A percentile compares a stretch with the other conserved stretches of the same genome.
phyloP scores from a whole-genome alignment of 768 basidiomycete species.

The Collybia sordida region DNA sequence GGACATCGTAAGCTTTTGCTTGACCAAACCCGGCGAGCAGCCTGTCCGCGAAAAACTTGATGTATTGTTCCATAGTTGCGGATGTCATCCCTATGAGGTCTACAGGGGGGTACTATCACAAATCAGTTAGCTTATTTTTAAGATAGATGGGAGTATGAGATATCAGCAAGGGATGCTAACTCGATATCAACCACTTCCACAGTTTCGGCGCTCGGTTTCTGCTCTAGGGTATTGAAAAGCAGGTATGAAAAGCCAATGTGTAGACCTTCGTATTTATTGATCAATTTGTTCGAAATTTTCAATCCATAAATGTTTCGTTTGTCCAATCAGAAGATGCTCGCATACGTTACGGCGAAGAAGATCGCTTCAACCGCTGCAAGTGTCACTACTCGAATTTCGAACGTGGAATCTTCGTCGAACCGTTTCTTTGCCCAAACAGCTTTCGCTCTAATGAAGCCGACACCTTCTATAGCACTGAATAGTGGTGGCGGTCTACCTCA shows the following conservation, averaged over 20 bases:
- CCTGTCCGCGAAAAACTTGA: conserved; percentile 92
- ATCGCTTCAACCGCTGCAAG: conserved; percentile 98
- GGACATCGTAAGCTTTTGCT: conserved; percentile 75
- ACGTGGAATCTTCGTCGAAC: conserved; percentile 84
- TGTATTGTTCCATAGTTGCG: conserved; percentile 84
- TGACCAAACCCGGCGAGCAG: conserved; percentile 85
- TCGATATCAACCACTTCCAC: conserved; percentile 83
- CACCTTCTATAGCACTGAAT: conserved; percentile 91
- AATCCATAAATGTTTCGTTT: conserved; percentile 97
- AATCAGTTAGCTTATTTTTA: not conserved
- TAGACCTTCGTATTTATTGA: conserved; percentile 95
- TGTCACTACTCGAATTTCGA: conserved; percentile 87
- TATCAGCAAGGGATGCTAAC: conserved; percentile 82
- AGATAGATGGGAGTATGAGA: too few species aligned
- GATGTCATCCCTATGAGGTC: conserved; percentile 92
- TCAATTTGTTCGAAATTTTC: conserved; percentile 95
- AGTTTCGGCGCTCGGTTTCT: conserved; percentile 79
- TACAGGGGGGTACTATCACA: conserved; percentile 85
- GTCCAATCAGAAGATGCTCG: conserved; percentile 96
- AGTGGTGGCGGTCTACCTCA: conserved; percentile 71
- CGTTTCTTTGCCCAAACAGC: conserved; percentile 94
- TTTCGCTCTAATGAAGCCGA: conserved; percentile 89
- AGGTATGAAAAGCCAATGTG: conserved; percentile 97
- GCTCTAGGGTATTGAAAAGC: conserved; percentile 80
- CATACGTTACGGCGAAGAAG: conserved; percentile 94